These are phyloP conservation scores for Yarrowia galli DNA, from an alignment of 1,139 yeast species.

Conservation along the genomic window DNA sequence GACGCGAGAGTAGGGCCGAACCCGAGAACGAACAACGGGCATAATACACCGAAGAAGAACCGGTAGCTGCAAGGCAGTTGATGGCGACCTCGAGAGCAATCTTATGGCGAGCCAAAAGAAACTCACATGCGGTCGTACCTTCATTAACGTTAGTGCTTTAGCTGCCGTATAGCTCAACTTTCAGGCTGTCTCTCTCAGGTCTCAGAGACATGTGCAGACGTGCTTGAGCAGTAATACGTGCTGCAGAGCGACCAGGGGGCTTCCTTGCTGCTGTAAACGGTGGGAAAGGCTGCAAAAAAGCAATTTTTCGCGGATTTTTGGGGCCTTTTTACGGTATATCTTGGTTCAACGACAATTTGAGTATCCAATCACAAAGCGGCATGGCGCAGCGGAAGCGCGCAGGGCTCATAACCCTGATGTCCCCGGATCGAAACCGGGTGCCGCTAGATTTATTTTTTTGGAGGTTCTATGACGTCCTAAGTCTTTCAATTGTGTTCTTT, in stretches of 20 bases:
- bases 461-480: too few relatives aligned
- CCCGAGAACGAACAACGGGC: not conserved
- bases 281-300: not conserved
- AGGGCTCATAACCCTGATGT: conserved; percentile 99
- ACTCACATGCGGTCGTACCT: too few relatives aligned
- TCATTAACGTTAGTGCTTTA: not conserved
- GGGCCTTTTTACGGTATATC: not conserved
- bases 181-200: conserved; percentile 1
- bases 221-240: not conserved
- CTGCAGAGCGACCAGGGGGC: not conserved
- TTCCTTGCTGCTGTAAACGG: not conserved
- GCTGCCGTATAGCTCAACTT: conserved; percentile 4
- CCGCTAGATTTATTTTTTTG: conserved; percentile 63
- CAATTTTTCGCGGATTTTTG: not conserved
- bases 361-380: conserved; percentile 45
- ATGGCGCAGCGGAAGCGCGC: conserved; percentile 99
- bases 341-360: not conserved
- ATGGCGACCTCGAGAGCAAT: not conserved
- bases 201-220: not conserved
- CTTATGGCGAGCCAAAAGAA: not conserved
- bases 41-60: conserved; percentile 1
- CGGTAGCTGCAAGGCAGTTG: not conserved
- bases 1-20: conserved; percentile 9
- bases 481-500: not conserved
- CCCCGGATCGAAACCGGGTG: conserved; percentile 99